Evolutionary conservation across 345 rosid genomes (phyloP).

Genomic region (Zanthoxylum bungeanum): DNA sequence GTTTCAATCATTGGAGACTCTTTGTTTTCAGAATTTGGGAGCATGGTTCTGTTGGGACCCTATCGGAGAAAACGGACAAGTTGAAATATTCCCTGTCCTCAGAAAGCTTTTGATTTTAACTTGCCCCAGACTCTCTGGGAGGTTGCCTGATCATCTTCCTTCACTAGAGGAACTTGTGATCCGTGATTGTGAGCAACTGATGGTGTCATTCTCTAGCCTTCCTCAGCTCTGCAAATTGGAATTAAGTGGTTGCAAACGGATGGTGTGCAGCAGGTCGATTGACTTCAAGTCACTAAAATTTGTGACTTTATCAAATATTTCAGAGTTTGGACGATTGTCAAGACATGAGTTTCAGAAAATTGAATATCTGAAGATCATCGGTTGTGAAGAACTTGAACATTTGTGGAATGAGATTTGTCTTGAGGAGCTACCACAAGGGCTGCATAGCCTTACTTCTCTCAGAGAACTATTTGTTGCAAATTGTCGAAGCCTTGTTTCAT

Average conservation of each 20-base stretch:
- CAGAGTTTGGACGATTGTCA: not conserved
- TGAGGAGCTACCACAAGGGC: not conserved
- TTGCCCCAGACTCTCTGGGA: not conserved
- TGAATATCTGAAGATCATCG: not conserved
- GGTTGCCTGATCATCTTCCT: not conserved
- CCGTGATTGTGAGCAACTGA: not conserved
- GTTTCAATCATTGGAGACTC: not conserved
- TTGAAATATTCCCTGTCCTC: not conserved
- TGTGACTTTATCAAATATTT: not conserved
- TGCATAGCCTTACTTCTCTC: not conserved
- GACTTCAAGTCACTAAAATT: not conserved
- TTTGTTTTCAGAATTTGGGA: not conserved
- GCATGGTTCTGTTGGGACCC: not conserved
- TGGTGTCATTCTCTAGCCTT: not conserved
- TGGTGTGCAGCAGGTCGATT: not conserved
- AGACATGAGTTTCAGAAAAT: not conserved
- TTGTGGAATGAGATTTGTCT: slow-evolving; percentile 1
- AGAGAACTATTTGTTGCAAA: not conserved
- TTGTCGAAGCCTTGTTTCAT: not conserved
- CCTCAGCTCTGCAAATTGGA: not conserved
- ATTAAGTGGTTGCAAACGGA: not conserved
- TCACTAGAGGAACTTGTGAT: not conserved
- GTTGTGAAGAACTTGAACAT: not conserved
- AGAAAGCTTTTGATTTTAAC: not conserved
- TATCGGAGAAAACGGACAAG: not conserved